phyloP scores from a whole-genome alignment of 164 flowering plant genomes.

The Stephania cephalantha region DNA sequence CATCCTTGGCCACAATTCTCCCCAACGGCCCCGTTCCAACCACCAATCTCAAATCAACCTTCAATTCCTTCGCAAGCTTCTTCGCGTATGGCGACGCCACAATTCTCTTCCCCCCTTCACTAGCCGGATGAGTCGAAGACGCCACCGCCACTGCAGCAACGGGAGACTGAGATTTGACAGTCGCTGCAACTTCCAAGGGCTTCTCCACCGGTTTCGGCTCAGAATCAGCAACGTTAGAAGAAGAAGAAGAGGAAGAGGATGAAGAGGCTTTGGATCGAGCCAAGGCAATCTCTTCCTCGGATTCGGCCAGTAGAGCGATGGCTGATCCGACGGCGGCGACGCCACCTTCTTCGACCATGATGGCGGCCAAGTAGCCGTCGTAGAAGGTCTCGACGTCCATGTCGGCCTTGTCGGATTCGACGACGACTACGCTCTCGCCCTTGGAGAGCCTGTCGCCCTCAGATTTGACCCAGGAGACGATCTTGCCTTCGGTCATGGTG shows the following conservation, averaged over 20 bases:
- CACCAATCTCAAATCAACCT: constrained; percentile 60
- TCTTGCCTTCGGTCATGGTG: constrained; percentile 98
- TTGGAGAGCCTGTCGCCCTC: constrained; percentile 85
- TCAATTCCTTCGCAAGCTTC: constrained; percentile 85
- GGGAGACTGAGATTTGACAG: neutral
- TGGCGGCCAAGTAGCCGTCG: constrained; percentile 86
- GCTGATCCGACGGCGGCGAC: constrained; percentile 97
- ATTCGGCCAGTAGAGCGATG: constrained; percentile 77
- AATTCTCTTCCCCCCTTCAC: constrained; percentile 78
- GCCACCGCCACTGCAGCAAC: constrained; percentile 2
- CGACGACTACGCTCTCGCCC: constrained; percentile 95
- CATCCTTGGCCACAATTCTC: constrained; percentile 90
- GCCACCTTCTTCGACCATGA: constrained; percentile 91
- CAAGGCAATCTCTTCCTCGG: constrained; percentile 73
- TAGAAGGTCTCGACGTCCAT: constrained; percentile 99
- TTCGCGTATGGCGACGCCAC: constrained; percentile 97
- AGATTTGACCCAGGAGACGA: constrained; percentile 87
- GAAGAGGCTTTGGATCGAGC: constrained; percentile 50
- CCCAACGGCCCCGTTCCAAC: constrained; percentile 86
- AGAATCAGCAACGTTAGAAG: neutral
- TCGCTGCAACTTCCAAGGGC: constrained; percentile 6
- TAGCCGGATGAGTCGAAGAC: constrained; percentile 64
- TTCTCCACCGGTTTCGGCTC: constrained; percentile 10
- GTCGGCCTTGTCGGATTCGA: constrained; percentile 96
- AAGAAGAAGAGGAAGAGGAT: constrained; percentile 15